Base-by-base conservation (phyloP, 192 early-diverging fungal species). In the Coemansia sp. region DNA sequence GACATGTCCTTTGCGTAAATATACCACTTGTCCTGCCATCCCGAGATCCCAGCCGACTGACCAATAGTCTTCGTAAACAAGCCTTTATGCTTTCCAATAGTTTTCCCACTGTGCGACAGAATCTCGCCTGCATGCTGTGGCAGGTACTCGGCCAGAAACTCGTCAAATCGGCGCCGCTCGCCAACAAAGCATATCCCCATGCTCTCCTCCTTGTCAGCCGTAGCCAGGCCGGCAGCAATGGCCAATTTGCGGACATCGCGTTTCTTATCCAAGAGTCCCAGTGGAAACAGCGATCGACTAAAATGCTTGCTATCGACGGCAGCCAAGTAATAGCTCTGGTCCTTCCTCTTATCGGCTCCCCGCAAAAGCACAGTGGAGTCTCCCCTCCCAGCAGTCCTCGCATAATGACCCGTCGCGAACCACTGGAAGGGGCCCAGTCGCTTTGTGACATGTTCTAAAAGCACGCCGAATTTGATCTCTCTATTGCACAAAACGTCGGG, bases 101-200 rank as follows among this genome's bases (percentile, higher is more conserved):
- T 28, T 1, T 42, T 25, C 13, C 84, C 84, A 42, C 82, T 70
- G 18, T 65, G 34, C 1, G 81, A 65, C 16, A 87, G 45, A 43
- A 88, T 72, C 12, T 67, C 55, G 35, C 86, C 86, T 1, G 53
- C 23, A 2, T n/a, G 47, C n/a, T 70, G 70, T 5, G 75, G 82
- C 21, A 90, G 42, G 60, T 85, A 92, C 55, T 83, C 85, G 39
- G 77, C 79, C 72, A 94, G 62, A 63, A 98, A 96, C 16, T 88
- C 84, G 6, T 89, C 84, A 77, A 95, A 98, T 26, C 75, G 71
- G 1, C 80, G 80, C 2, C 89, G 84, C 65, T 94, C 88, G 6
- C 95, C 94, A 3, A 98, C 88, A 85, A 98, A 96, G 61, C 96
- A 98, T 18, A 98, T 93, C 0, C 96, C 96, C 93, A 95, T 95